Evolutionary conservation across 176 grass and related monocot species (phyloP), one percentile per base, ranked within the genome.

Genomic region (Zea luxurians): DNA sequence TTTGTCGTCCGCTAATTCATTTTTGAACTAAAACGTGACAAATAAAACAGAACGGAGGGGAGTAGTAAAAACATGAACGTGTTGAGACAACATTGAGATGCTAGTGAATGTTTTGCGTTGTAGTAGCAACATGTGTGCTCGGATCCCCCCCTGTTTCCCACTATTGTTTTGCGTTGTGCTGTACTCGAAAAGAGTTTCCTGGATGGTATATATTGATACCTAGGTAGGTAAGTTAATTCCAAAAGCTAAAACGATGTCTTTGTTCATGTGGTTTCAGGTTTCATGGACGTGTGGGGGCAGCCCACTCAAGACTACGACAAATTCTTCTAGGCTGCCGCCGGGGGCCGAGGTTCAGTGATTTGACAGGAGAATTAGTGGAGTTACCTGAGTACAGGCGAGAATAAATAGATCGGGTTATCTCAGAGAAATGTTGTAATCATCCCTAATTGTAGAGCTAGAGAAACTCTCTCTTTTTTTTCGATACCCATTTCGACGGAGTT

Each of bases 281-380:
- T 93, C 62, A 63, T 89, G 79, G 90, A 90, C 37, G 61, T 91
- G 54, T 91, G 91, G 85, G 86, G 78, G 49, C 91, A 93, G 76
- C 83, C 80, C 66, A 67, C 83, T 52, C 83, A 68, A 20, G 85
- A 91, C 48, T 93, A 81, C 12, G 91, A 83, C 65, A 78, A 83
- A 70, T 93, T 91, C 76, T 93, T 93, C 64, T 88, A 75, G 37
- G 74, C 57, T 47, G 41, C 43, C 71, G 76, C 43, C 12, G 27
- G 20, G 13, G 60, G 41, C 10, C 3, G 35, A 50, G 62, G 45
- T 79, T 68, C 8, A 36, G 27, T 37, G 54, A 70, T 20, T 37
- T 70, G 40, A 70, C 57, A 76, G 83, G 4, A 80, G 77, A 65
- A 20, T 21, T 45, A 45, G 41, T 20, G 70, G 80, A 83, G 62